phyloP scores from a whole-genome alignment of 1,284 basidiomycete genomes.

The Takashimella tepidaria region DNA sequence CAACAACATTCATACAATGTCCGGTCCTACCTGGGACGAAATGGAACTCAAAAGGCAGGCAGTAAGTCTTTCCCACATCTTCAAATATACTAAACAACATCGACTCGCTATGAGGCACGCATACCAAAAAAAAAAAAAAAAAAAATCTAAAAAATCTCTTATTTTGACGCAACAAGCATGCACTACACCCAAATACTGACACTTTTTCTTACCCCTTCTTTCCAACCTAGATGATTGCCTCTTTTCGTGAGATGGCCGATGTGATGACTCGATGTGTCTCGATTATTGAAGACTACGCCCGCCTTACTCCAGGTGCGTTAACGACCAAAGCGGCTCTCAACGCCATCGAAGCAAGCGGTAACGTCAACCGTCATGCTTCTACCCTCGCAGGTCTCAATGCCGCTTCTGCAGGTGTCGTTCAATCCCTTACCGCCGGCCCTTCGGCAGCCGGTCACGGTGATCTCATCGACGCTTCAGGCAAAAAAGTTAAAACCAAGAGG shows the following conservation, averaged over 20 bases:
- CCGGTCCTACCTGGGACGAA: conserved; percentile 37
- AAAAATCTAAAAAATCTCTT: not conserved
- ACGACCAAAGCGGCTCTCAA: conserved; percentile 16
- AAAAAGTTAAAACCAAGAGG: conserved; percentile 32
- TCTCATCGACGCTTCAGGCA: conserved; percentile 4
- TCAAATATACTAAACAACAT: not conserved
- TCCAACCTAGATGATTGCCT: conserved; percentile 42
- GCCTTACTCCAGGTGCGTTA: conserved; percentile 33
- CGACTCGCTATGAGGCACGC: not conserved
- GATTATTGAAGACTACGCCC: conserved; percentile 46
- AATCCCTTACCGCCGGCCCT: conserved; percentile 17
- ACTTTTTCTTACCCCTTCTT: not conserved
- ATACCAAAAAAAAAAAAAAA: not conserved
- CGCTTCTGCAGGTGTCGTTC: conserved; percentile 17
- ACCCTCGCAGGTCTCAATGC: not conserved
- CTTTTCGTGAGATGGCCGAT: conserved; percentile 45
- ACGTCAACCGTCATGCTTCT: not conserved
- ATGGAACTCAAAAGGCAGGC: conserved; percentile 46
- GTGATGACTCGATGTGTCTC: conserved; percentile 44
- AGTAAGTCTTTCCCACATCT: conserved; percentile 22
- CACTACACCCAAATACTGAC: not conserved
- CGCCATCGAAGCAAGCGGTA: conserved; percentile 14
- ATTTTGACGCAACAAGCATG: not conserved
- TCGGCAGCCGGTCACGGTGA: not conserved
- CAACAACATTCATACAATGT: no score